Evolutionary conservation across 129 eudicot genomes (phyloP), one percentile per base, ranked within the genome.

Genomic region (Artemisia annua): DNA sequence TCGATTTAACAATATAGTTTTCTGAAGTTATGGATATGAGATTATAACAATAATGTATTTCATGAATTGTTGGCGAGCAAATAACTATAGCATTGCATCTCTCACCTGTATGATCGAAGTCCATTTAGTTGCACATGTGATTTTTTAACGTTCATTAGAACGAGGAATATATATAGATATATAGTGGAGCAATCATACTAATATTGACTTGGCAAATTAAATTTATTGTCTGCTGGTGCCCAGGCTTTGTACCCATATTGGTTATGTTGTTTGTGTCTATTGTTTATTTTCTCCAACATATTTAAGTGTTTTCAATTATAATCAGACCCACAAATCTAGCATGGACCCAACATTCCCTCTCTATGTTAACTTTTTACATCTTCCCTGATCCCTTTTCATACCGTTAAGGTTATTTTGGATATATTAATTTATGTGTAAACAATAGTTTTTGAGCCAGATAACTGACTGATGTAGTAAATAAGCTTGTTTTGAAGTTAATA

Each of bases 311-410:
- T 57, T 72, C 22, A 58, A 58, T 72, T 55, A 20, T 4, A 72
- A 44, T 48, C 11, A 58, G 76, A 57, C 76, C 76, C 67, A 72
- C 76, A 72, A 48, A 72, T 72, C 76, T 72, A 43, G 75, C 11
- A 71, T 22, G 67, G 75, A 17, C 65, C 75, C 55, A 56, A 39
- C 66, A 71, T 71, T 56, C 75, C 43, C n/a, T 70, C n/a, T 22
- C 20, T 53, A 30, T 18, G 16, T 71, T 53, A 32, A 17, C 20
- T 11, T 65, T 43, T 19, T 1, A 70, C 75, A 10, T 11, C n/a
- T 8, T 48, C 10, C 2, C 9, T 39, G 6, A 4, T 39, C 46
- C 46, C 46, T 39, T 39, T 39, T 39, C 46, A 39, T 39, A 39
- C 0, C 0, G 7, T 39, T 39, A 39, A 39, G 46, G 46, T 39